Evolutionary conservation across 2,329 filamentous ascomycete genomes (phyloP).

Genomic region (Pseudofabraea citricarpa): DNA sequence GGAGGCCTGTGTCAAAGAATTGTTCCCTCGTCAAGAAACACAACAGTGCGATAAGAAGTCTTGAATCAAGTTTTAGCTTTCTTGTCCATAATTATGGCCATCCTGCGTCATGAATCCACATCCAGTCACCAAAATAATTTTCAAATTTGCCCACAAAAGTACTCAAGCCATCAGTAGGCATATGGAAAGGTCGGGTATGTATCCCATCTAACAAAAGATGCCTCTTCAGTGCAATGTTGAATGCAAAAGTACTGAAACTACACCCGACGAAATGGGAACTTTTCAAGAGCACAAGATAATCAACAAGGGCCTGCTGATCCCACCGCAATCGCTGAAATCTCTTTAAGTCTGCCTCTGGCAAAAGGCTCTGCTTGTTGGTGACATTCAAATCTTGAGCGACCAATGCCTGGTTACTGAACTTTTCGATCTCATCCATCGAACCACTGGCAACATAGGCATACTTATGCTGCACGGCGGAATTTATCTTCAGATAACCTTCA

Average conservation of each 20-base stretch:
- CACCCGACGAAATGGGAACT: slow-evolving; percentile 40
- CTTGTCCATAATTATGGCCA: too few relatives aligned
- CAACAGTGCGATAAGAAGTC: too few relatives aligned
- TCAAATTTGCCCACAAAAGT: slow-evolving; percentile 40
- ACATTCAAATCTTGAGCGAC: slow-evolving; percentile 32
- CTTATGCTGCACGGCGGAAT: slow-evolving; percentile 26
- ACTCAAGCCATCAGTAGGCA: slow-evolving; percentile 36
- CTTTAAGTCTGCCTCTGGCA: slow-evolving; percentile 31
- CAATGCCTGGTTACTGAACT: slow-evolving; percentile 30
- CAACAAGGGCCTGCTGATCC: slow-evolving; percentile 45
- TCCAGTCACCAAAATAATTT: slow-evolving; percentile 42
- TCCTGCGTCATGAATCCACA: too few relatives aligned
- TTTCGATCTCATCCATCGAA: slow-evolving; percentile 36
- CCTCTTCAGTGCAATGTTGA: slow-evolving; percentile 41
- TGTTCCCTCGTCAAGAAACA: too few relatives aligned
- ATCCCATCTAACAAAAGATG: slow-evolving; percentile 32
- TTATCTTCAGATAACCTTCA: slow-evolving; percentile 31
- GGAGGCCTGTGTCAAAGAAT: too few relatives aligned
- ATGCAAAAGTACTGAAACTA: slow-evolving; percentile 43
- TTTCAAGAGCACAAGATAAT: slow-evolving; percentile 44
- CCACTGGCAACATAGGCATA: slow-evolving; percentile 42
- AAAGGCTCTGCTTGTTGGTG: slow-evolving; percentile 37
- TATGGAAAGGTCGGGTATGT: slow-evolving; percentile 35
- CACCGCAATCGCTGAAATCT: slow-evolving; percentile 34
- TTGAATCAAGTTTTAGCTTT: too few relatives aligned